Conservation (phyloP, 371 early-diverging fungal species). For the Mucor lusitanicus region DNA sequence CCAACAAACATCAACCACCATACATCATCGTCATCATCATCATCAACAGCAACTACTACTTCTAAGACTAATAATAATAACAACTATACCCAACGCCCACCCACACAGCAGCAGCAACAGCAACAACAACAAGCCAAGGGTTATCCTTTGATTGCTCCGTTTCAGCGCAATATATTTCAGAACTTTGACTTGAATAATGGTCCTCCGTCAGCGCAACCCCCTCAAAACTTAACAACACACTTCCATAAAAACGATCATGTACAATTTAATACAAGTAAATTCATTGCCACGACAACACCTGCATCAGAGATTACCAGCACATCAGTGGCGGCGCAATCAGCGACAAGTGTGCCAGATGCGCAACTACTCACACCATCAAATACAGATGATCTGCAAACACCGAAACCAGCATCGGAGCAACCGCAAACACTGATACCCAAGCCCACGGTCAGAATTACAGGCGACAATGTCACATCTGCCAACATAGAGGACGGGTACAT, state of each 20-base stretch:
- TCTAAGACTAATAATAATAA: not conserved
- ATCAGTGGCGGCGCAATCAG: not conserved
- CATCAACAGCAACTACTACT: not conserved
- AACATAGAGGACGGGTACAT: slow-evolving; percentile 51
- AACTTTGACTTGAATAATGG: not conserved
- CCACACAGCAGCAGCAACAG: not conserved
- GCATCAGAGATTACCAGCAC: not conserved
- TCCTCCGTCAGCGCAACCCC: not conserved
- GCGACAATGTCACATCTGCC: slow-evolving; percentile 36
- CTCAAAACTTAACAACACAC: not conserved
- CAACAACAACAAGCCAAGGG: not conserved
- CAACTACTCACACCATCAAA: not conserved
- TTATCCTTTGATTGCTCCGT: slow-evolving; percentile 3
- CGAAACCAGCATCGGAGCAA: not conserved
- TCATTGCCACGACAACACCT: not conserved
- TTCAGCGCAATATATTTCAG: slow-evolving; percentile 2
- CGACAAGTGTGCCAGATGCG: not conserved
- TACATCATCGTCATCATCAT: not conserved
- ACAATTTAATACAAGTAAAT: slow-evolving; percentile 1
- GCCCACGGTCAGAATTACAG: slow-evolving; percentile 22
- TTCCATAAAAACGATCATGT: not conserved
- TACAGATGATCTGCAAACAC: not conserved
- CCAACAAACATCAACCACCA: not conserved
- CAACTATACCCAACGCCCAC: not conserved
- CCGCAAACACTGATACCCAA: not conserved